phyloP scores from a whole-genome alignment of 805 yeast genomes.

The Starmerella powellii region DNA sequence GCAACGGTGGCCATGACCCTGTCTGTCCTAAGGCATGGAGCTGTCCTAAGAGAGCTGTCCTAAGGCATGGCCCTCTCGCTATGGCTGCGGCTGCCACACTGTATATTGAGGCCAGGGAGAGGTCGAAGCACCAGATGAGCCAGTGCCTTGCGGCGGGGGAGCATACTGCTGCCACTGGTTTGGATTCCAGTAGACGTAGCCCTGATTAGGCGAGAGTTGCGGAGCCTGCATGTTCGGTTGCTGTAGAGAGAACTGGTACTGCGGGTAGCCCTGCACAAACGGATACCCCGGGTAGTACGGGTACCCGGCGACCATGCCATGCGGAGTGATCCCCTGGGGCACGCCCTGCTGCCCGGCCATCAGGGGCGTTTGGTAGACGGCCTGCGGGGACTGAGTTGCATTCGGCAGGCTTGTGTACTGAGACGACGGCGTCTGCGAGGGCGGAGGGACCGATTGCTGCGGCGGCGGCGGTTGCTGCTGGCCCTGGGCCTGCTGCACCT shows the following conservation, averaged over 20 bases:
- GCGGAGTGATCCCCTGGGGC: conserved; percentile 1
- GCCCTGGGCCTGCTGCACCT: background rate
- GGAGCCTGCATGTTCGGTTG: conserved; percentile 4
- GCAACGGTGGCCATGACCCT: no score
- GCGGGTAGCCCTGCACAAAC: conserved; percentile 8
- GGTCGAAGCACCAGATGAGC: conserved; percentile 5
- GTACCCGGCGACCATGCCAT: conserved; percentile 7
- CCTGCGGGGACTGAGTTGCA: conserved; percentile 1
- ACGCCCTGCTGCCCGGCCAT: conserved; percentile 3
- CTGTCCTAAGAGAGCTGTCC: no score
- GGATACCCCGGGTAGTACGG: conserved; percentile 10
- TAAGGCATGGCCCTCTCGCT: no score
- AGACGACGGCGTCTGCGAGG: background rate
- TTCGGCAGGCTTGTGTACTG: conserved; percentile 2
- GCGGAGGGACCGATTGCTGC: conserved; percentile 4
- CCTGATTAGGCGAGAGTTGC: conserved; percentile 8
- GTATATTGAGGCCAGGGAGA: conserved; percentile 10
- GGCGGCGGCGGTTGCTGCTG: conserved; percentile 8
- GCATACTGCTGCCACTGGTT: conserved; percentile 8
- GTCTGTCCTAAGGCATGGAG: no score
- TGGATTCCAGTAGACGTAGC: conserved; percentile 6
- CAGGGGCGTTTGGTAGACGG: conserved; percentile 5
- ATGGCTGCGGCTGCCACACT: conserved; percentile 10
- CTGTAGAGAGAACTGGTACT: conserved; percentile 2
- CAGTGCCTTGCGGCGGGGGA: background rate